Evolutionary conservation across 2,329 filamentous ascomycete genomes (phyloP), one percentile per base, ranked within the genome.

Genomic region (Cordyceps farinosa): DNA sequence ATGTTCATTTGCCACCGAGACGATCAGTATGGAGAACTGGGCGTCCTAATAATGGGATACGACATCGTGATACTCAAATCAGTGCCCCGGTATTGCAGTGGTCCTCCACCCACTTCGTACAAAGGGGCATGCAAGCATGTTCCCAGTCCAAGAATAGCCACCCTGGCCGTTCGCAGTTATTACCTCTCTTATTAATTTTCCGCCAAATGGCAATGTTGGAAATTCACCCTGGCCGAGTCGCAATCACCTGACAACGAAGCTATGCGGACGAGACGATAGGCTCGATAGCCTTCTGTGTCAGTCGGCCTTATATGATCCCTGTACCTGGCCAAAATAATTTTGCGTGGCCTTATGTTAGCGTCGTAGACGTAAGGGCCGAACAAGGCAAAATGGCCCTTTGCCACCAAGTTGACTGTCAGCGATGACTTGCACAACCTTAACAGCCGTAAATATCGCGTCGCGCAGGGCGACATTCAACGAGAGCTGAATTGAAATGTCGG

Each of bases 241-340:
- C 40, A 61, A 61, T 61, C 59, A 61, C 59, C 59, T 61, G 59
- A 61, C 59, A 22, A 29, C 34, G n/a, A 61, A 45, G 30, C 48
- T 53, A 61, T 61, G 59, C 59, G 59, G 55, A 50, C 44, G 22
- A 48, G n/a, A 45, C 32, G 55, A 58, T 58, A 38, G 44, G 32
- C 45, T 48, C 32, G 55, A 58, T 58, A 38, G 44, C 44, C 45
- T 48, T 40, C 40, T 29, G 17, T 57, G 36, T 45, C 45, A 36
- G 54, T 47, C 54, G 30, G 40, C 44, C 45, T 30, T n/a, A 30
- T 10, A 17, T 50, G 45, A 58, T 40, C 55, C 55, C 55, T 58
- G 55, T 47, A 57, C 40, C 40, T 44, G 40, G 54, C 17, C 32
- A 34, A 22, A 6, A 52, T 15, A 36, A 34, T 17, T 15, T 34